phyloP scores from a whole-genome alignment of 306 rosid species.

The Dalbergia oliveri region DNA sequence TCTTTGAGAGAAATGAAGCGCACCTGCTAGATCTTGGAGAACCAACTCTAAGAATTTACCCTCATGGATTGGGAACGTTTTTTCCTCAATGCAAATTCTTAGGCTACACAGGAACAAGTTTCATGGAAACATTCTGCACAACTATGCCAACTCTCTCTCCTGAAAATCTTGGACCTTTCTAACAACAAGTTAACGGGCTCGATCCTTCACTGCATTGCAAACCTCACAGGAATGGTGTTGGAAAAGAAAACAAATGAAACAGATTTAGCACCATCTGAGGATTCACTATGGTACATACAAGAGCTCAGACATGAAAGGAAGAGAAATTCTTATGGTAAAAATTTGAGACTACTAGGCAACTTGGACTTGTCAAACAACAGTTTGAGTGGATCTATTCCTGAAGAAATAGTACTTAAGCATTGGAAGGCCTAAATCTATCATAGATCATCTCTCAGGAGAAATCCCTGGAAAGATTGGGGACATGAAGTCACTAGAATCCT shows the following conservation, averaged over 20 bases:
- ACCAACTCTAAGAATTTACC: slow-evolving; percentile 47
- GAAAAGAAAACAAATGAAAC: not conserved
- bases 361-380: slow-evolving; percentile 41
- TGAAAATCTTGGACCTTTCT: slow-evolving; percentile 43
- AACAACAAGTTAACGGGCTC: slow-evolving; percentile 15
- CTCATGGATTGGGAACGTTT: slow-evolving; percentile 26
- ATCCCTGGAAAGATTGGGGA: slow-evolving; percentile 25
- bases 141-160: slow-evolving; percentile 17
- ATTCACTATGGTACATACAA: slow-evolving; percentile 21
- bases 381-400: slow-evolving; percentile 36
- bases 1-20: not conserved
- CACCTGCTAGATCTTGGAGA: slow-evolving; percentile 44
- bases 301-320: slow-evolving; percentile 17
- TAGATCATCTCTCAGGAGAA: slow-evolving; percentile 5
- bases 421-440: slow-evolving; percentile 31
- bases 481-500: slow-evolving; percentile 34
- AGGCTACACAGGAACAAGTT: slow-evolving; percentile 27
- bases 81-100: slow-evolving; percentile 21
- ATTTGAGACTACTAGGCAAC: not conserved
- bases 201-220: slow-evolving; percentile 39
- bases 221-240: slow-evolving; percentile 21
- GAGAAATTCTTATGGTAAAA: slow-evolving; percentile 22
- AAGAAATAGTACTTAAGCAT: slow-evolving; percentile 8
- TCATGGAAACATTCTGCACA: slow-evolving; percentile 25
- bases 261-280: not conserved